phyloP scores from a whole-genome alignment of 768 basidiomycete genomes.

The Psilocybe tampanensis region DNA sequence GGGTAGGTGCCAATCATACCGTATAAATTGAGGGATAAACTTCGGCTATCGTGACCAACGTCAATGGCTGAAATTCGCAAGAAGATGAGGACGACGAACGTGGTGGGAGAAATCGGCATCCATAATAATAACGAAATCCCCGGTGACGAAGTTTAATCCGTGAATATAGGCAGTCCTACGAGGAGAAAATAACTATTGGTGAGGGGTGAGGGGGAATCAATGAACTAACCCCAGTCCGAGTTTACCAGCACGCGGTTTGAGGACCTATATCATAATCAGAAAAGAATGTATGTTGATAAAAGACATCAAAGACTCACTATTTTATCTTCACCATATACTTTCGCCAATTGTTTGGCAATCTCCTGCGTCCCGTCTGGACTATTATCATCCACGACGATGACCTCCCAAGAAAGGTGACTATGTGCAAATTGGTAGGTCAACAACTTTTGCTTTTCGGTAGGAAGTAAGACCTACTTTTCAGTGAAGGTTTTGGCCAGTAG shows the following conservation, averaged over 20 bases:
- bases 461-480: conserved; percentile 60
- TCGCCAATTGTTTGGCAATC: conserved; percentile 77
- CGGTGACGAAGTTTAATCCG: conserved; percentile 85
- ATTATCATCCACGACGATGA: conserved; percentile 90
- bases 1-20: conserved; percentile 38
- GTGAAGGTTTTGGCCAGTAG: conserved; percentile 76
- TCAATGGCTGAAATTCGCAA: not conserved
- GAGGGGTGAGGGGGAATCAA: not conserved
- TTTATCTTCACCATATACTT: conserved; percentile 81
- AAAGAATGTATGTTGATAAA: not conserved
- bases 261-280: conserved; percentile 48
- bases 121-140: conserved; percentile 96
- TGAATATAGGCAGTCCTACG: conserved; percentile 89
- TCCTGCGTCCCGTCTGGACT: conserved; percentile 94
- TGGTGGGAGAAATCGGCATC: conserved; percentile 97
- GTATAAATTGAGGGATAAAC: conserved; percentile 92
- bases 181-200: conserved; percentile 1
- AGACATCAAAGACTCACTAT: conserved; percentile 56
- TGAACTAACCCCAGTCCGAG: conserved; percentile 79
- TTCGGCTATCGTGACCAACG: conserved; percentile 62
- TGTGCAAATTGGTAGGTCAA: conserved; percentile 8
- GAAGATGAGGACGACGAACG: conserved; percentile 38
- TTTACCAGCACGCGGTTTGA: conserved; percentile 89
- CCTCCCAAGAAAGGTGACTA: conserved; percentile 81
- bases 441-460: not conserved